phyloP scores from a whole-genome alignment of 2,329 filamentous ascomycete species.

The Coniella lustricola region DNA sequence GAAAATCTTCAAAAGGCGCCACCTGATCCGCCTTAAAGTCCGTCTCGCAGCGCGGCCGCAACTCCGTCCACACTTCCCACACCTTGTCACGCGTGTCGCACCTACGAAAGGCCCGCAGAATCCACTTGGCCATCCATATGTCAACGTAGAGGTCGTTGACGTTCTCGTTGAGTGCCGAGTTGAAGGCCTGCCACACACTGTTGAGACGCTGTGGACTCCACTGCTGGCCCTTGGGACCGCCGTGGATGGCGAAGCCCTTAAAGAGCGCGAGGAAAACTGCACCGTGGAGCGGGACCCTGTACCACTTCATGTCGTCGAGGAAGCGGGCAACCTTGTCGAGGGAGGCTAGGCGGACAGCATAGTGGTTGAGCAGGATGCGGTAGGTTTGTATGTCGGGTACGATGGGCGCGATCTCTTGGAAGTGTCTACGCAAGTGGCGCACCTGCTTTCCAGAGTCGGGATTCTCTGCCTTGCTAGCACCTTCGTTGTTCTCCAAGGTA shows the following conservation, averaged over 20 bases:
- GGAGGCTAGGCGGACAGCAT: conserved; percentile 61
- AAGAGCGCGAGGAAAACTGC: conserved; percentile 76
- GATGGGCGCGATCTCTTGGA: conserved; percentile 59
- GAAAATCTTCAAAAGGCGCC: conserved; percentile 31
- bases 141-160: conserved; percentile 44
- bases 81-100: conserved; percentile 47
- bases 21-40: conserved; percentile 25
- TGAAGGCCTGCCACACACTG: conserved; percentile 58
- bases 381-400: conserved; percentile 74
- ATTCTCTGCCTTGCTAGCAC: conserved; percentile 35
- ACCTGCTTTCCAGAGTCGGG: neutral
- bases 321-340: conserved; percentile 63
- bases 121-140: conserved; percentile 55
- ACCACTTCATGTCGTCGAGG: conserved; percentile 72
- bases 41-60: conserved; percentile 42
- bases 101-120: conserved; percentile 56
- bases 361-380: conserved; percentile 69
- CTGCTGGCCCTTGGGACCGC: conserved; percentile 52
- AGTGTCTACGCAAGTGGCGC: conserved; percentile 37
- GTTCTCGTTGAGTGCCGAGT: conserved; percentile 43
- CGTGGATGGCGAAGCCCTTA: conserved; percentile 72
- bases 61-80: conserved; percentile 45
- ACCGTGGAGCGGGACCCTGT: conserved; percentile 62
- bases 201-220: conserved; percentile 70
- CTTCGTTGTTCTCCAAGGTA: conserved; percentile 23